phyloP scores from a whole-genome alignment of 108 stramenopile genomes.

The Skeletonema potamos region DNA sequence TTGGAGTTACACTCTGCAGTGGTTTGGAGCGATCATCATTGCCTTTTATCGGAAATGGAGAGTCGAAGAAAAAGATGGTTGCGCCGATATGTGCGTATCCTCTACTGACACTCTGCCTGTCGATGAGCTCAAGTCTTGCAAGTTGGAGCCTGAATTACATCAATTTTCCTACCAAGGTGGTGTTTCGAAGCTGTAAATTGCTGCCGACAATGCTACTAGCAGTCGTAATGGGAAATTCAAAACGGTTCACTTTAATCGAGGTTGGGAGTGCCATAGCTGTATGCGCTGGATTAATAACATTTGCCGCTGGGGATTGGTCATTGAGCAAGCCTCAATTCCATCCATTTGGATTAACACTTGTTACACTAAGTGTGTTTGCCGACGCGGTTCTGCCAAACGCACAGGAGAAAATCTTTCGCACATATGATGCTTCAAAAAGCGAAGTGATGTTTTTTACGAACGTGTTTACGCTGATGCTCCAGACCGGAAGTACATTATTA shows the following conservation, averaged over 20 bases:
- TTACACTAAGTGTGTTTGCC: slow-evolving; percentile 85
- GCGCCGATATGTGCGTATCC: slow-evolving; percentile 86
- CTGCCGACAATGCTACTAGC: slow-evolving; percentile 95
- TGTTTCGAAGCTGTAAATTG: slow-evolving; percentile 91
- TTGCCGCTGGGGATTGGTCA: slow-evolving; percentile 90
- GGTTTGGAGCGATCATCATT: slow-evolving; percentile 68
- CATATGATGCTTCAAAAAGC: slow-evolving; percentile 55
- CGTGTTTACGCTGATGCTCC: slow-evolving; percentile 83
- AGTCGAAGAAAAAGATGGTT: slow-evolving; percentile 57
- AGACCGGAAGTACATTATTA: slow-evolving; percentile 75
- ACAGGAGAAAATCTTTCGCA: slow-evolving; percentile 86
- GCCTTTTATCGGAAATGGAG: slow-evolving; percentile 42
- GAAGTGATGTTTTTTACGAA: slow-evolving; percentile 96
- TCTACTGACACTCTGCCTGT: slow-evolving; percentile 74
- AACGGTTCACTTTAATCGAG: slow-evolving; percentile 74
- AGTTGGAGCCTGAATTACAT: slow-evolving; percentile 93
- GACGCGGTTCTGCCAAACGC: slow-evolving; percentile 95
- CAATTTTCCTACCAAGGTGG: slow-evolving; percentile 96
- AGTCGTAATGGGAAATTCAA: slow-evolving; percentile 71
- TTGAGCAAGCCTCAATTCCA: slow-evolving; percentile 81
- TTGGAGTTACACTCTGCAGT: slow-evolving; percentile 86
- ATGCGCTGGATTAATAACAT: slow-evolving; percentile 88
- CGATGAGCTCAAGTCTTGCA: slow-evolving; percentile 87
- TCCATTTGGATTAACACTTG: slow-evolving; percentile 86
- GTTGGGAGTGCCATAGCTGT: slow-evolving; percentile 86